phyloP scores from a whole-genome alignment of 2,329 filamentous ascomycete genomes.

The Penicillium brasilianum region DNA sequence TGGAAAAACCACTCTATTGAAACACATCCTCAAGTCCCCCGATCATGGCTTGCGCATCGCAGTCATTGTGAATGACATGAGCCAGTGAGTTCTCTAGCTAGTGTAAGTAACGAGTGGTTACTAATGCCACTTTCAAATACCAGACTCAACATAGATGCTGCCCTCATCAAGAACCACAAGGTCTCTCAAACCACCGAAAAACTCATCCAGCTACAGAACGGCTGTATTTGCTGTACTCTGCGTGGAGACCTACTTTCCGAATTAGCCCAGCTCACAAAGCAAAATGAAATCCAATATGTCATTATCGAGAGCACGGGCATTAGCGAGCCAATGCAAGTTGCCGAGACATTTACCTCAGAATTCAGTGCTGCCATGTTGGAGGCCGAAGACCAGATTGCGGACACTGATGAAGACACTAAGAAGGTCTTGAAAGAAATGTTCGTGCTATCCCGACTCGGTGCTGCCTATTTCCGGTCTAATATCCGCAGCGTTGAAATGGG shows the following conservation, averaged over 20 bases:
- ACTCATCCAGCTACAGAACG: conserved; percentile 71
- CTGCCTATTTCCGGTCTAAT: conserved; percentile 18
- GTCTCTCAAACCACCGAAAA: conserved; percentile 67
- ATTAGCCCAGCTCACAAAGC: conserved; percentile 66
- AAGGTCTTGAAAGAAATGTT: conserved; percentile 55
- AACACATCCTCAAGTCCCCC: conserved; percentile 67
- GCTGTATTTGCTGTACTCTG: conserved; percentile 77
- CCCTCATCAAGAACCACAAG: conserved; percentile 63
- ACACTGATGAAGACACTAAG: conserved; percentile 49
- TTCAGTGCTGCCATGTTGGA: conserved; percentile 56
- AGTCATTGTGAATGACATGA: conserved; percentile 76
- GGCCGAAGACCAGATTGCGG: conserved; percentile 53
- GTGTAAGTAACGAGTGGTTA: rapidly evolving
- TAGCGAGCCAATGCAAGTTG: conserved; percentile 74
- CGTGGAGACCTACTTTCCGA: conserved; percentile 74
- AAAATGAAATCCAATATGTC: conserved; percentile 71
- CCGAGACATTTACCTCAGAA: conserved; percentile 70
- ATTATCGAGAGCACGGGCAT: conserved; percentile 74
- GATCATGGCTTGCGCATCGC: conserved; percentile 72
- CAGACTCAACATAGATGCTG: conserved; percentile 69
- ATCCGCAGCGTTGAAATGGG: conserved; percentile 57
- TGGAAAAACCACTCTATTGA: conserved; percentile 72
- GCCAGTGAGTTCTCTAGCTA: conserved; percentile 49
- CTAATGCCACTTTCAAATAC: neutral
- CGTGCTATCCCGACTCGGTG: conserved; percentile 22